phyloP scores from a whole-genome alignment of 2,329 filamentous ascomycete species.

The Stachybotrys chartarum region DNA sequence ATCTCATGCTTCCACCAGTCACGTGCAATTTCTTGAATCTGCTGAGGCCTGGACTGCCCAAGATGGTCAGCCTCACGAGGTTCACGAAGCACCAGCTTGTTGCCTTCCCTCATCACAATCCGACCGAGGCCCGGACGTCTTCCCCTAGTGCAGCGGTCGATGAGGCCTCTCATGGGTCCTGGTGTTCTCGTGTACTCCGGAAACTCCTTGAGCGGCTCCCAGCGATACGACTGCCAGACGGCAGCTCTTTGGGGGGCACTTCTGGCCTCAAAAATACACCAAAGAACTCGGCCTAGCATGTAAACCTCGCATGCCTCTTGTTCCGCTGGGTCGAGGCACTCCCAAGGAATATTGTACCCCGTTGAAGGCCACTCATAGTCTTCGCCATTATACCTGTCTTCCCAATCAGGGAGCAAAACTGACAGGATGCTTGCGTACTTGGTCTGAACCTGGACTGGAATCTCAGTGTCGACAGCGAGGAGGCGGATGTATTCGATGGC shows the following conservation, averaged over 20 bases:
- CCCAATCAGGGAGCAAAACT: slow-evolving; percentile 39
- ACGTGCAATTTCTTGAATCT: slow-evolving; percentile 29
- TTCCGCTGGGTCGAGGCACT: slow-evolving; percentile 40
- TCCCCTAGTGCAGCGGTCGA: slow-evolving; percentile 45
- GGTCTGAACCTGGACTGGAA: slow-evolving; percentile 28
- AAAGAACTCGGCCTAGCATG: slow-evolving; percentile 54
- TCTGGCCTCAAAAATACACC: slow-evolving; percentile 56
- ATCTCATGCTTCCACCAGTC: slow-evolving; percentile 44
- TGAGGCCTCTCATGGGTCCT: slow-evolving; percentile 33
- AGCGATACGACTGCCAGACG: slow-evolving; percentile 52
- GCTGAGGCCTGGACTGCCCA: slow-evolving; percentile 24
- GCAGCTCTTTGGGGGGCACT: slow-evolving; percentile 49
- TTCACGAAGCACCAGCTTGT: slow-evolving; percentile 36
- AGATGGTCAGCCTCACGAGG: slow-evolving; percentile 21
- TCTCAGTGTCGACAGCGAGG: slow-evolving; percentile 41
- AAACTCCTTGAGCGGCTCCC: slow-evolving; percentile 50
- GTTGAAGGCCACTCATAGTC: slow-evolving; percentile 38
- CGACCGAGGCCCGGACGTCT: slow-evolving; percentile 36
- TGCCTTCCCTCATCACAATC: slow-evolving; percentile 35
- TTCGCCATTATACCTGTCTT: slow-evolving; percentile 29
- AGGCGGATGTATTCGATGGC: slow-evolving; percentile 51
- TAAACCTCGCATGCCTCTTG: slow-evolving; percentile 54
- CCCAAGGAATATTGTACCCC: slow-evolving; percentile 52
- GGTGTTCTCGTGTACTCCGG: slow-evolving; percentile 44
- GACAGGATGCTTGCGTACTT: slow-evolving; percentile 35